Conservation (phyloP, 257 asterid genomes). For the Solanum raphanifolium region DNA sequence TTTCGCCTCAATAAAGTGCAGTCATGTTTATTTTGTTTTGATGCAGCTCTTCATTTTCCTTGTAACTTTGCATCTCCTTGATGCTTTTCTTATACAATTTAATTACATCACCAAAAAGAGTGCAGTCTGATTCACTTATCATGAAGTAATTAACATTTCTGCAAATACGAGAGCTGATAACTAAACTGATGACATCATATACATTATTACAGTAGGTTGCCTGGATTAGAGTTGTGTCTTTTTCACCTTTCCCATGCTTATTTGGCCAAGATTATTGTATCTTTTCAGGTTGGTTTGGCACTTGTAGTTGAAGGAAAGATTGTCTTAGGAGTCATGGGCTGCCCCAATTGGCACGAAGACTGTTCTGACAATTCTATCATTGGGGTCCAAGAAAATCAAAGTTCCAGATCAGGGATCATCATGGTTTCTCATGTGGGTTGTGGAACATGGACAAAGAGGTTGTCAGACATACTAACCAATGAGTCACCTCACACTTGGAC, state of each 20-base stretch:
- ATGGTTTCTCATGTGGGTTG: conserved; percentile 84
- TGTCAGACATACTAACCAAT: conserved; percentile 17
- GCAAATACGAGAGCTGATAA: neutral
- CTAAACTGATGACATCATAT: neutral
- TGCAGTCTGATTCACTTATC: neutral
- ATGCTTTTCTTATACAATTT: neutral
- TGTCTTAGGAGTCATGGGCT: conserved; percentile 94
- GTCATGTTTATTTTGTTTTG: neutral
- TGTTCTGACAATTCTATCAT: conserved; percentile 12
- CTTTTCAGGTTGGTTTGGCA: conserved; percentile 88
- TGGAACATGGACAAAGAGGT: conserved; percentile 78
- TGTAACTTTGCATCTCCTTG: too few relatives aligned
- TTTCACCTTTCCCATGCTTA: neutral
- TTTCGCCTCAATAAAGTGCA: neutral
- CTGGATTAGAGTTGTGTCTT: neutral
- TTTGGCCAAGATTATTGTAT: neutral
- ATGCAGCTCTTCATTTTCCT: neutral
- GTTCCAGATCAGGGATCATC: conserved; percentile 46
- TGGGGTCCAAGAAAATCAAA: conserved; percentile 13
- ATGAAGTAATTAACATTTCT: neutral
- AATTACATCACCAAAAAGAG: neutral
- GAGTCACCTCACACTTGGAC: conserved; percentile 37
- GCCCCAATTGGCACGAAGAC: conserved; percentile 75
- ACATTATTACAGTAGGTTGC: neutral
- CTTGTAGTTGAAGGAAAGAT: conserved; percentile 81